phyloP scores from a whole-genome alignment of 768 basidiomycete genomes.

The Suillus weaverae region DNA sequence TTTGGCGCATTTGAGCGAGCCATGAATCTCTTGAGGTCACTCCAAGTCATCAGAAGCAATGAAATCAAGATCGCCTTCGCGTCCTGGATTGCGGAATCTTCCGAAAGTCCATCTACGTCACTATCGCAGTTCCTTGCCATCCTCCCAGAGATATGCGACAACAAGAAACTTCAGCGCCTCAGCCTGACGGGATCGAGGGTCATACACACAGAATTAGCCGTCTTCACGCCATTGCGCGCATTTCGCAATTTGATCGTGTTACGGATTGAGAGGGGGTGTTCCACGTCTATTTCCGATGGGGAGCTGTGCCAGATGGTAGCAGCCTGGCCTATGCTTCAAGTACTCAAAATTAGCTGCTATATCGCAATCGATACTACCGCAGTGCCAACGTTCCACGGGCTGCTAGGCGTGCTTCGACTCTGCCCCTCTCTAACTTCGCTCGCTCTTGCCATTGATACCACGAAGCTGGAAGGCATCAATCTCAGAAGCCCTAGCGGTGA shows the following conservation, averaged over 20 bases:
- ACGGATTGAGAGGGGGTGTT: slow-evolving; percentile 14
- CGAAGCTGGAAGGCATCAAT: background rate
- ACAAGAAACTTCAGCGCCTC: background rate
- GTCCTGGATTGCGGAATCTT: background rate
- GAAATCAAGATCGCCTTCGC: background rate
- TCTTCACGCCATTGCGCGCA: background rate
- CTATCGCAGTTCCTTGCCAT: background rate
- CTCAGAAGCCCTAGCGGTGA: background rate
- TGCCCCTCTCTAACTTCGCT: background rate
- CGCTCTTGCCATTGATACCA: background rate
- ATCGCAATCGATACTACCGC: too few relatives aligned
- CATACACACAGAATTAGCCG: background rate
- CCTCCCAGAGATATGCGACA: background rate
- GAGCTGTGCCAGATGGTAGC: too few relatives aligned
- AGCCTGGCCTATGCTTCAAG: too few relatives aligned
- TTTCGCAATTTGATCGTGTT: background rate
- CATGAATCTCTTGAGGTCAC: background rate
- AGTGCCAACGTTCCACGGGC: background rate
- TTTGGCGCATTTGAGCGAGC: background rate
- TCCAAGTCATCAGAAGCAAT: background rate
- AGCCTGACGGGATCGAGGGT: background rate
- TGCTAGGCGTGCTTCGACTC: background rate
- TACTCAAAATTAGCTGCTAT: too few relatives aligned
- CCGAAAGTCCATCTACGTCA: background rate
- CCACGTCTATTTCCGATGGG: too few relatives aligned